Percentiles rank a stretch among this genome's conserved stretches.
These are phyloP conservation scores for Posidonia australis DNA, from an alignment of 106 monocot genomes.

Conservation along the genomic window DNA sequence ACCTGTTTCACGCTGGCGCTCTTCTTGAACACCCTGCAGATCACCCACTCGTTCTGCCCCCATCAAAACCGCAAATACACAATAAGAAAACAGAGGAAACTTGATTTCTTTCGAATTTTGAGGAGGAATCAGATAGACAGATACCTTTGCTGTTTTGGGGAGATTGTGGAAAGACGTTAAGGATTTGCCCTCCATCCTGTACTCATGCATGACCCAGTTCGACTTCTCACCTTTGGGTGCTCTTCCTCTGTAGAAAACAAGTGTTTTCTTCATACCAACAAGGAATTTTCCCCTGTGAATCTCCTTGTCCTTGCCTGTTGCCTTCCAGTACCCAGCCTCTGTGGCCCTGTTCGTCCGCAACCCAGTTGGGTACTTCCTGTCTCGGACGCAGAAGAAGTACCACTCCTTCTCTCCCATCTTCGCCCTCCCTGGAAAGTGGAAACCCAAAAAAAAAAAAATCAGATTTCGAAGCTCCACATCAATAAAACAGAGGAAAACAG, in stretches of 20 bases:
- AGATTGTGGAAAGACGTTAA: not conserved
- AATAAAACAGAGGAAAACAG: too few species aligned
- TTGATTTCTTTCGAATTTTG: too few species aligned
- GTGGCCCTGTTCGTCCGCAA: conserved; percentile 55
- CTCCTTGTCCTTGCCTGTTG: conserved; percentile 76
- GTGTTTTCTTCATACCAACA: conserved; percentile 89
- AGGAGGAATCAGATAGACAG: too few species aligned
- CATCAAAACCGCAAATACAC: not conserved
- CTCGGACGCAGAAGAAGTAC: conserved; percentile 13
- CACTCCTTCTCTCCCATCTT: conserved; percentile 17
- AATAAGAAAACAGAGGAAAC: not conserved
- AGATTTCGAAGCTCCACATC: too few species aligned
- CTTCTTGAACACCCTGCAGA: conserved; percentile 14
- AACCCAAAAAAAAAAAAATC: too few species aligned
- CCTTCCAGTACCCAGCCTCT: conserved; percentile 77
- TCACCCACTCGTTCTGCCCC: conserved; percentile 12
- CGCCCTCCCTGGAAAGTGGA: too few species aligned
- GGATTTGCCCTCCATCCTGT: conserved; percentile 4
- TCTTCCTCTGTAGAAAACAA: conserved; percentile 69
- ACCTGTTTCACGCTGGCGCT: not conserved
- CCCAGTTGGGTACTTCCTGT: conserved; percentile 13
- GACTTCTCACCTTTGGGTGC: conserved; percentile 84
- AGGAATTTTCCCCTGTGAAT: conserved; percentile 43
- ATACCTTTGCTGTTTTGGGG: not conserved
- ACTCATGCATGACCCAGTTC: conserved; percentile 92